These are phyloP conservation scores for Ophidiomyces ophidiicola DNA, from an alignment of 2,329 filamentous ascomycete genomes.

Conservation along the genomic window DNA sequence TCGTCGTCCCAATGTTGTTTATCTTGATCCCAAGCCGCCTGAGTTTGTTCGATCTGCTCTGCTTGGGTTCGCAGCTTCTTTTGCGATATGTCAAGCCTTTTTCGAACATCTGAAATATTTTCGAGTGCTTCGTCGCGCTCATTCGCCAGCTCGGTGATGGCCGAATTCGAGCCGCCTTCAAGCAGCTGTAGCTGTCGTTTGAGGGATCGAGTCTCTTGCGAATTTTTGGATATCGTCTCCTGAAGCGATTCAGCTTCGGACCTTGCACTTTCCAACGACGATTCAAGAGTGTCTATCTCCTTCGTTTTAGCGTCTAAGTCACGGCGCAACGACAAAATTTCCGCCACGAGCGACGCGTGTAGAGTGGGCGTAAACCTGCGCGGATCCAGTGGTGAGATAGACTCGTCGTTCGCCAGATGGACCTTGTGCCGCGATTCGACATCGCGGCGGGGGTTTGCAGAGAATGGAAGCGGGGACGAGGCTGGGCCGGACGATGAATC, in stretches of 20 bases:
- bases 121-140: slow-evolving; percentile 80
- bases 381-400: slow-evolving; percentile 67
- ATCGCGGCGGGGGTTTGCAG: slow-evolving; percentile 32
- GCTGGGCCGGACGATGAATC: slow-evolving; percentile 54
- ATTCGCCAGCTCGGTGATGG: slow-evolving; percentile 66
- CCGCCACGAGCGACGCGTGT: slow-evolving; percentile 86
- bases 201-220: slow-evolving; percentile 65
- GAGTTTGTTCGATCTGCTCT: slow-evolving; percentile 66
- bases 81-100: slow-evolving; percentile 63
- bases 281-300: slow-evolving; percentile 75
- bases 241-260: slow-evolving; percentile 63
- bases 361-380: slow-evolving; percentile 88
- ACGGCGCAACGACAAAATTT: slow-evolving; percentile 74
- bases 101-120: slow-evolving; percentile 56
- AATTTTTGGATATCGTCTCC: slow-evolving; percentile 47
- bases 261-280: slow-evolving; percentile 55
- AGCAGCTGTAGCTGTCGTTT: slow-evolving; percentile 77
- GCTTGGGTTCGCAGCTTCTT: slow-evolving; percentile 69
- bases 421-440: slow-evolving; percentile 28
- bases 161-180: slow-evolving; percentile 78
- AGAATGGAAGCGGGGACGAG: slow-evolving; percentile 48
- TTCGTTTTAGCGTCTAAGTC: slow-evolving; percentile 84
- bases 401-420: slow-evolving; percentile 44
- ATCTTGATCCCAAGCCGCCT: slow-evolving; percentile 71
- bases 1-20: slow-evolving; percentile 77